Conservation (phyloP, 2,329 filamentous ascomycete genomes). For the Fusarium keratoplasticum region DNA sequence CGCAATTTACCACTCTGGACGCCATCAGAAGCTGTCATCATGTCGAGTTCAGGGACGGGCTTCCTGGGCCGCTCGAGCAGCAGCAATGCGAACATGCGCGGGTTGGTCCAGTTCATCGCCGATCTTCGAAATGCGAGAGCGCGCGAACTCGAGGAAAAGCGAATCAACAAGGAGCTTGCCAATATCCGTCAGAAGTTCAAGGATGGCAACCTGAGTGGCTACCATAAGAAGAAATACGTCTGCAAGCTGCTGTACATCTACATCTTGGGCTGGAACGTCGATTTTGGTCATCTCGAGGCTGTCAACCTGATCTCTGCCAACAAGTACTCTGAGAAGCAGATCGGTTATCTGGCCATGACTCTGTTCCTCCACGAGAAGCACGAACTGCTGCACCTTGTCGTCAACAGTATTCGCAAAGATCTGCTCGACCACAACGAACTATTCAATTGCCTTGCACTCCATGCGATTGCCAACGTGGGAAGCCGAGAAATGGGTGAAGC, state of each 20-base stretch:
- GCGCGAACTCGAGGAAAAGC: conserved; percentile 96
- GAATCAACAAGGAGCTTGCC: conserved; percentile 99
- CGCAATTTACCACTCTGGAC: conserved; percentile 32
- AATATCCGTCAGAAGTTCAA: conserved; percentile 99
- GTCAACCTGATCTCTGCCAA: conserved; percentile 96
- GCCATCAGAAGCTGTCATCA: conserved; percentile 47
- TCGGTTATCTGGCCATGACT: conserved; percentile 97
- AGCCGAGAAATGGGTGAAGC: conserved; percentile 98
- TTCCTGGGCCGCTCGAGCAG: conserved; percentile 75
- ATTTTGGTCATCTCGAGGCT: conserved; percentile 97
- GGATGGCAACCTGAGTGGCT: conserved; percentile 91
- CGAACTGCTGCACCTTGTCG: conserved; percentile 93
- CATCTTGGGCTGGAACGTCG: conserved; percentile 98
- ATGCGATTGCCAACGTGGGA: conserved; percentile 98
- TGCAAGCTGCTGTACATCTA: conserved; percentile 99
- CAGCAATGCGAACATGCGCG: conserved; percentile 77
- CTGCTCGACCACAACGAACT: conserved; percentile 94
- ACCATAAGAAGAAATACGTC: conserved; percentile 99
- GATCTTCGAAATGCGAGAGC: conserved; percentile 95
- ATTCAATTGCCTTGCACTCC: conserved; percentile 95
- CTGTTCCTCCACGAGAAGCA: conserved; percentile 97
- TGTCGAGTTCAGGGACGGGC: conserved; percentile 69
- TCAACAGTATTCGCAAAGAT: conserved; percentile 98
- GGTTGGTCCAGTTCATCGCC: conserved; percentile 97
- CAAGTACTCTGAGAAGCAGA: conserved; percentile 99